Conservation (phyloP, 306 rosid species). For the Prunus kanzakura region DNA sequence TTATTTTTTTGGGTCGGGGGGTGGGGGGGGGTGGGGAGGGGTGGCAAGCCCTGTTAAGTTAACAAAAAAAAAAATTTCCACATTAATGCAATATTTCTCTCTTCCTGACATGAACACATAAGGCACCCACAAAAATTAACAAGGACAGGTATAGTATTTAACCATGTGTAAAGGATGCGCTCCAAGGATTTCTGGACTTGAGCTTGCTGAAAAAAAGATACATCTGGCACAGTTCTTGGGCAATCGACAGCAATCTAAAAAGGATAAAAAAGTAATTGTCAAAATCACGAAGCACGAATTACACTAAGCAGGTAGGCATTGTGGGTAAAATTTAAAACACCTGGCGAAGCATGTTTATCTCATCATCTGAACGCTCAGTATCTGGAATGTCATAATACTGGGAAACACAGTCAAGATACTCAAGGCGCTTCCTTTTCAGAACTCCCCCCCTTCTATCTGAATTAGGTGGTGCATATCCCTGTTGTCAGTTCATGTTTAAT, state of each 20-base stretch:
- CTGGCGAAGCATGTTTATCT: constrained; percentile 98
- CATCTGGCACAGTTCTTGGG: constrained; percentile 96
- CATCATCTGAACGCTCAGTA: constrained; percentile 88
- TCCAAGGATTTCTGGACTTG: constrained; percentile 94
- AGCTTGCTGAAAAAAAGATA: constrained; percentile 73
- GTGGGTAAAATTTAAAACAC: constrained; percentile 30
- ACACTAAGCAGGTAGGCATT: constrained; percentile 15
- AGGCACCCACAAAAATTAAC: neutral
- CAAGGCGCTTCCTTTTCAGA: constrained; percentile 85
- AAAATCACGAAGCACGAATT: constrained; percentile 8
- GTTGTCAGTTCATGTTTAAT: constrained; percentile 77
- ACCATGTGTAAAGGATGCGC: constrained; percentile 92
- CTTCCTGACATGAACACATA: neutral
- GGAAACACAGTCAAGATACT: constrained; percentile 87
- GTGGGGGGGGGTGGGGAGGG: too few relatives aligned
- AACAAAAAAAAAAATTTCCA: neutral
- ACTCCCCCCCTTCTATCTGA: constrained; percentile 98
- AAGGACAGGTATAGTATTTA: neutral
- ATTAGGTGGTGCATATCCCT: constrained; percentile 99
- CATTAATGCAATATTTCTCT: neutral
- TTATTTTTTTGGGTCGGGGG: too few relatives aligned
- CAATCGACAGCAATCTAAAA: constrained; percentile 84
- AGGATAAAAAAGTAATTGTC: constrained; percentile 13
- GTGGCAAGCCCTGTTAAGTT: neutral
- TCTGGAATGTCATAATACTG: constrained; percentile 88